These are phyloP conservation scores for Cryphonectria parasitica DNA, from an alignment of 2,329 filamentous ascomycete species.

Conservation along the genomic window DNA sequence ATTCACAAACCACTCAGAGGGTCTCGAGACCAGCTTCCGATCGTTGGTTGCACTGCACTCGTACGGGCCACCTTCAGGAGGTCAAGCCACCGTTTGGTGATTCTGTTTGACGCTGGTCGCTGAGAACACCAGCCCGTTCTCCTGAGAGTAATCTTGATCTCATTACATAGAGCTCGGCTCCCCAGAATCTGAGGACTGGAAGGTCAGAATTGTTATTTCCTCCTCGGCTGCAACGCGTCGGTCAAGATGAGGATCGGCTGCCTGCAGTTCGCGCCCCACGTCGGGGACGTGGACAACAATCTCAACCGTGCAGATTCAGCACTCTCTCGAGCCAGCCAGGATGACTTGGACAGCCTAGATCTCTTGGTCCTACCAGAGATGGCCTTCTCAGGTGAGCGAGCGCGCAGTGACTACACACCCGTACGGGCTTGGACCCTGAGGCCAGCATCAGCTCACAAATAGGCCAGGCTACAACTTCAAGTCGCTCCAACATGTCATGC, in stretches of 20 bases:
- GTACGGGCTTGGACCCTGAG: background rate
- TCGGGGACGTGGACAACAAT: slow-evolving; percentile 73
- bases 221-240: background rate
- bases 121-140: background rate
- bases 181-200: background rate
- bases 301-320: slow-evolving; percentile 69
- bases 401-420: background rate
- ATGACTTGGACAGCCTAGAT: slow-evolving; percentile 67
- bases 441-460: slow-evolving; percentile 2
- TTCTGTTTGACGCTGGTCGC: background rate
- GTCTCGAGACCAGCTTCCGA: background rate
- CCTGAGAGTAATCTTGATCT: background rate
- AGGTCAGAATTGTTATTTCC: background rate
- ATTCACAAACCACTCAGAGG: background rate
- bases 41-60: background rate
- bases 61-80: background rate
- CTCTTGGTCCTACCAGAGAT: slow-evolving; percentile 76
- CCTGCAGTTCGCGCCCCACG: slow-evolving; percentile 72
- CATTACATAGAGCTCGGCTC: background rate
- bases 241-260: slow-evolving; percentile 68
- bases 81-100: background rate
- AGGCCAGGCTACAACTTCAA: slow-evolving; percentile 75
- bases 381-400: slow-evolving; percentile 68
- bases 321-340: slow-evolving; percentile 54
- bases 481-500: slow-evolving; percentile 67